A percentile compares a stretch with the other conserved stretches of the same genome.
phyloP scores from a whole-genome alignment of 2,329 filamentous ascomycete genomes.

The Penicillium sp. region DNA sequence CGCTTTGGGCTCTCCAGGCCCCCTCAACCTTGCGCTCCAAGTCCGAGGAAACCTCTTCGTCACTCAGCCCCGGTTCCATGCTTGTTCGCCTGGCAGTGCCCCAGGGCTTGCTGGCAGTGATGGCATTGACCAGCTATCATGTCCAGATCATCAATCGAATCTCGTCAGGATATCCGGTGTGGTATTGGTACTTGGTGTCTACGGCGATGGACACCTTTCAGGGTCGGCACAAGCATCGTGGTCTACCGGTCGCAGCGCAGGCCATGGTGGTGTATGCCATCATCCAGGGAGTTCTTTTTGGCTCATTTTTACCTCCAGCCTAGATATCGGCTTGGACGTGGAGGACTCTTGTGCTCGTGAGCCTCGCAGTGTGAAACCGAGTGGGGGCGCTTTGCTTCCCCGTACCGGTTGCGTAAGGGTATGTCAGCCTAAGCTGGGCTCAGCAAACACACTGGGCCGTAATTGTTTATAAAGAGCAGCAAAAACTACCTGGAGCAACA shows the following conservation, averaged over 20 bases:
- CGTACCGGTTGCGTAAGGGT: slow-evolving; percentile 15
- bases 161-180: slow-evolving; percentile 79
- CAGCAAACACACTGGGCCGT: slow-evolving; percentile 4
- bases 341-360: no score
- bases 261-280: slow-evolving; percentile 76
- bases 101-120: slow-evolving; percentile 64
- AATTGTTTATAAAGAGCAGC: no score
- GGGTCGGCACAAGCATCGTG: slow-evolving; percentile 15
- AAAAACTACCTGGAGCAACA: no score
- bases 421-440: slow-evolving; percentile 17
- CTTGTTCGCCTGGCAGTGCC: slow-evolving; percentile 58
- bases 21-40: slow-evolving; percentile 21
- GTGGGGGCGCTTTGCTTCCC: slow-evolving; percentile 1
- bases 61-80: slow-evolving; percentile 24
- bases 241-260: slow-evolving; percentile 45
- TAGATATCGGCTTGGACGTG: slow-evolving; percentile 3
- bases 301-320: slow-evolving; percentile 86
- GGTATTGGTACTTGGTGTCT: slow-evolving; percentile 74
- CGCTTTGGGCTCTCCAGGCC: slow-evolving; percentile 41
- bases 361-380: no score
- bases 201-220: slow-evolving; percentile 21
- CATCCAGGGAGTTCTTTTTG: slow-evolving; percentile 77
- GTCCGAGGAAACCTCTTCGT: slow-evolving; percentile 11
- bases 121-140: slow-evolving; percentile 77
- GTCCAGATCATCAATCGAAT: slow-evolving; percentile 90